A percentile compares a stretch with the other conserved stretches of the same genome.
These are phyloP conservation scores for Hanseniaspora meyeri DNA, from an alignment of 805 yeast genomes.

Conservation along the genomic window DNA sequence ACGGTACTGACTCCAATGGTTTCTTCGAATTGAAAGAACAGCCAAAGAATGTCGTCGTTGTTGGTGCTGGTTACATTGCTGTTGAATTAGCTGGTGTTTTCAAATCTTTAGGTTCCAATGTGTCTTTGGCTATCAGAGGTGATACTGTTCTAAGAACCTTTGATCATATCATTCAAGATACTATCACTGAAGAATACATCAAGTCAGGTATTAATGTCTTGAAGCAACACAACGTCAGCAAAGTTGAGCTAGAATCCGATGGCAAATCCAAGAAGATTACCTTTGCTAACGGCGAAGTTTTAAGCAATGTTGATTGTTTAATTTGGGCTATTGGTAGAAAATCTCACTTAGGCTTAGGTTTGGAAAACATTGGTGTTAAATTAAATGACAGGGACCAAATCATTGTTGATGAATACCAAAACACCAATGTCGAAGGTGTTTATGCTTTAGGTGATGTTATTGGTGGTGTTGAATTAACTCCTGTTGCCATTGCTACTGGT, in stretches of 20 bases:
- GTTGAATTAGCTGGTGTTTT: conserved; percentile 92
- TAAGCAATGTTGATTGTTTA: conserved; percentile 69
- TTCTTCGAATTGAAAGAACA: conserved; percentile 70
- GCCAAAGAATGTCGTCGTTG: conserved; percentile 86
- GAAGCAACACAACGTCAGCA: conserved; percentile 44
- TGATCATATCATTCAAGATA: conserved; percentile 66
- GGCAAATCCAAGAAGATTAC: conserved; percentile 38
- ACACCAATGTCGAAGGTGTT: conserved; percentile 56
- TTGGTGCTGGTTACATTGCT: conserved; percentile 97
- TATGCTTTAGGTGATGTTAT: conserved; percentile 90
- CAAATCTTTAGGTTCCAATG: conserved; percentile 73
- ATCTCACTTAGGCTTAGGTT: conserved; percentile 59
- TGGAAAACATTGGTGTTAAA: conserved; percentile 64
- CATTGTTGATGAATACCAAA: conserved; percentile 77
- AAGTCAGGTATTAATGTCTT: conserved; percentile 73
- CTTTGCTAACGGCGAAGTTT: conserved; percentile 29
- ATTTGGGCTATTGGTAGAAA: conserved; percentile 93
- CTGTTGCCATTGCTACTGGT: conserved; percentile 98
- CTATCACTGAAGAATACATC: conserved; percentile 68
- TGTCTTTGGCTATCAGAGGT: conserved; percentile 81
- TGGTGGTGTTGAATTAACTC: conserved; percentile 87
- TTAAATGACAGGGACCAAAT: conserved; percentile 50
- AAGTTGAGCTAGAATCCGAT: conserved; percentile 33
- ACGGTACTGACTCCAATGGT: conserved; percentile 81
- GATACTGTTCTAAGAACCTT: conserved; percentile 81